A percentile compares a stretch with the other conserved stretches of the same genome.
These are phyloP conservation scores for Nakazawaea peltata DNA, from an alignment of 805 yeast genomes.

Conservation along the genomic window DNA sequence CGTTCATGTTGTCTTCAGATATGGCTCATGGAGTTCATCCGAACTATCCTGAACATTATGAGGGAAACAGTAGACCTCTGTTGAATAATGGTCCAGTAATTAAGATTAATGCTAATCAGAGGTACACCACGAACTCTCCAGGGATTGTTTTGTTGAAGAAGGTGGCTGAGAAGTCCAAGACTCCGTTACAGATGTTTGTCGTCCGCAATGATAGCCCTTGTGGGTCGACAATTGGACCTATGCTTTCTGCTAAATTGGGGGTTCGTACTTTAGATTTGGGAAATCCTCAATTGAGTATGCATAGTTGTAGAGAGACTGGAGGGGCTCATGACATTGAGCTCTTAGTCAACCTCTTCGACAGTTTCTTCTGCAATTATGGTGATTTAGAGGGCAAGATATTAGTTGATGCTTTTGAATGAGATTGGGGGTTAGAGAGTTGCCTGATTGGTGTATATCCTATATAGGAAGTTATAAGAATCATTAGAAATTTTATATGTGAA, in stretches of 20 bases:
- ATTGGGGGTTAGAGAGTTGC: background rate
- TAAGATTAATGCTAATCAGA: slow-evolving; percentile 89
- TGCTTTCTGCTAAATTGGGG: slow-evolving; percentile 80
- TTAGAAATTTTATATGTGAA: too few relatives aligned
- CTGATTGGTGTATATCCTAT: too few relatives aligned
- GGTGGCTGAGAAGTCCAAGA: slow-evolving; percentile 55
- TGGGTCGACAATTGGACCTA: slow-evolving; percentile 96
- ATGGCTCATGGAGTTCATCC: slow-evolving; percentile 98
- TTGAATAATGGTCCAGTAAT: slow-evolving; percentile 89
- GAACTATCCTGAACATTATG: slow-evolving; percentile 73
- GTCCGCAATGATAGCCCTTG: slow-evolving; percentile 90
- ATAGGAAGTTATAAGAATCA: too few relatives aligned
- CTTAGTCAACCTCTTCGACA: slow-evolving; percentile 52
- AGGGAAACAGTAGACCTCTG: slow-evolving; percentile 68
- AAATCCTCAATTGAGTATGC: slow-evolving; percentile 90
- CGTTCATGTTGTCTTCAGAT: slow-evolving; percentile 87
- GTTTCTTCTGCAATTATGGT: slow-evolving; percentile 45
- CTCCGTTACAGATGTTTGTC: slow-evolving; percentile 91
- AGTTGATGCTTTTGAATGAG: slow-evolving; percentile 20
- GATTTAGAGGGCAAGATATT: slow-evolving; percentile 32
- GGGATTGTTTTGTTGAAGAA: slow-evolving; percentile 75
- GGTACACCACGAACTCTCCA: slow-evolving; percentile 89
- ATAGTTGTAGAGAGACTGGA: slow-evolving; percentile 87
- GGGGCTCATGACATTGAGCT: slow-evolving; percentile 66
- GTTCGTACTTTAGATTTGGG: slow-evolving; percentile 85